phyloP scores from a whole-genome alignment of 495 filamentous ascomycete genomes.

The Penicillium fimorum region DNA sequence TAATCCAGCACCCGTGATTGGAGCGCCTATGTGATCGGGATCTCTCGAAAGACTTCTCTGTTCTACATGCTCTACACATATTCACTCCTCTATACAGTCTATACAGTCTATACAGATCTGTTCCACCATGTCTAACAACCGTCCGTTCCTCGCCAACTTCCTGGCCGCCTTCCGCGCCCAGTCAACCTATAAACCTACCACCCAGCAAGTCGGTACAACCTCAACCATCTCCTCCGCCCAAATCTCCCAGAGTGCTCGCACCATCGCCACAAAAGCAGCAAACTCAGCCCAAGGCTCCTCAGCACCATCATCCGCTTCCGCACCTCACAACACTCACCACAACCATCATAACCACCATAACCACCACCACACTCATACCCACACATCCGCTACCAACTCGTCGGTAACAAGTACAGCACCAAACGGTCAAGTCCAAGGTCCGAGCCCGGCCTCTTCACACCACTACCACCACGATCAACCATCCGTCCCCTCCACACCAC shows the following conservation, averaged over 20 bases:
- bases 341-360: conserved; percentile 5
- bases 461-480: conserved; percentile 22
- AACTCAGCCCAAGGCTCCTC: conserved; percentile 17
- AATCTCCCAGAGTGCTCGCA: conserved; percentile 41
- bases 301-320: conserved; percentile 12
- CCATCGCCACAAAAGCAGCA: conserved; percentile 44
- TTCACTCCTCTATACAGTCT: background rate
- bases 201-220: conserved; percentile 25
- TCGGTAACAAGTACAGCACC: conserved; percentile 27
- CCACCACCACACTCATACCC: conserved; percentile 13
- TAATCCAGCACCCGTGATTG: conserved; percentile 27
- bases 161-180: conserved; percentile 76
- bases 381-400: conserved; percentile 16
- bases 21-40: conserved; percentile 15
- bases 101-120: background rate
- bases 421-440: conserved; percentile 17
- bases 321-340: conserved; percentile 6
- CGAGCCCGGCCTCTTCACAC: conserved; percentile 12
- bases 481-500: conserved; percentile 10
- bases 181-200: conserved; percentile 49
- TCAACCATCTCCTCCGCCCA: conserved; percentile 34
- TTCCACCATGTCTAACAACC: conserved; percentile 59
- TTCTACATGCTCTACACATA: background rate
- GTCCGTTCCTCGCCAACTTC: conserved; percentile 83
- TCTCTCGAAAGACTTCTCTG: background rate